Conservation (phyloP, 2,329 filamentous ascomycete species). For the Neurospora crassa region DNA sequence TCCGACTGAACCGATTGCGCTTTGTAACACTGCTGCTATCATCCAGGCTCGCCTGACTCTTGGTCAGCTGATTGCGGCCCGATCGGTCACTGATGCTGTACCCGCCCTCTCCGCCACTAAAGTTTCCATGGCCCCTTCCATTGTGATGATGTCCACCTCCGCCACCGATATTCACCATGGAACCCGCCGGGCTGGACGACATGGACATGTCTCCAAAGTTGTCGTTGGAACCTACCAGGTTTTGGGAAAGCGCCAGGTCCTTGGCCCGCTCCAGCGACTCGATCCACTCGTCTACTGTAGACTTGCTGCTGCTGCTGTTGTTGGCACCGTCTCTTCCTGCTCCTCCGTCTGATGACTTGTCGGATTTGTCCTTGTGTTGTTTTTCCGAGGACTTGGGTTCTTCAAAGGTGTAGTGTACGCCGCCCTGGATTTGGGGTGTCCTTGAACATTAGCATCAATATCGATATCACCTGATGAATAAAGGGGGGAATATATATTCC, state of each 20-base stretch:
- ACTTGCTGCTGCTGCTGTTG: slow-evolving; percentile 48
- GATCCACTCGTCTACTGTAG: slow-evolving; percentile 82
- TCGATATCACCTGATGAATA: not conserved
- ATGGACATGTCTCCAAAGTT: slow-evolving; percentile 61
- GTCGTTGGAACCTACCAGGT: slow-evolving; percentile 52
- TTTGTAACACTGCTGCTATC: slow-evolving; percentile 27
- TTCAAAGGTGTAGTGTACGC: slow-evolving; percentile 88
- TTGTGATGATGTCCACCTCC: not conserved
- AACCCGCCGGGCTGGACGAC: slow-evolving; percentile 65
- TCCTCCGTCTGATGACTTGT: not conserved
- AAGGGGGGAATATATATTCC: not conserved
- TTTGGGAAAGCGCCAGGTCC: slow-evolving; percentile 72
- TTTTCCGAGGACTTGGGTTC: slow-evolving; percentile 66
- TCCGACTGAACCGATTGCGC: slow-evolving; percentile 72
- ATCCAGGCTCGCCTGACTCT: slow-evolving; percentile 47
- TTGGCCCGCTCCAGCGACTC: slow-evolving; percentile 79
- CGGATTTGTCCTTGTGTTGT: slow-evolving; percentile 25
- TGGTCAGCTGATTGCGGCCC: slow-evolving; percentile 48
- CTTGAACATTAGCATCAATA: not conserved
- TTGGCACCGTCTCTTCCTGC: slow-evolving; percentile 24
- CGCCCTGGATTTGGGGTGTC: slow-evolving; percentile 46
- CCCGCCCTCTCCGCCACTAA: slow-evolving; percentile 11
- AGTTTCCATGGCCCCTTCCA: not conserved
- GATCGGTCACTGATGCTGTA: slow-evolving; percentile 35
- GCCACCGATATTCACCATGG: slow-evolving; percentile 29